These are phyloP conservation scores for Cerioporus squamosus DNA, from an alignment of 1,284 basidiomycete species.

Conservation along the genomic window DNA sequence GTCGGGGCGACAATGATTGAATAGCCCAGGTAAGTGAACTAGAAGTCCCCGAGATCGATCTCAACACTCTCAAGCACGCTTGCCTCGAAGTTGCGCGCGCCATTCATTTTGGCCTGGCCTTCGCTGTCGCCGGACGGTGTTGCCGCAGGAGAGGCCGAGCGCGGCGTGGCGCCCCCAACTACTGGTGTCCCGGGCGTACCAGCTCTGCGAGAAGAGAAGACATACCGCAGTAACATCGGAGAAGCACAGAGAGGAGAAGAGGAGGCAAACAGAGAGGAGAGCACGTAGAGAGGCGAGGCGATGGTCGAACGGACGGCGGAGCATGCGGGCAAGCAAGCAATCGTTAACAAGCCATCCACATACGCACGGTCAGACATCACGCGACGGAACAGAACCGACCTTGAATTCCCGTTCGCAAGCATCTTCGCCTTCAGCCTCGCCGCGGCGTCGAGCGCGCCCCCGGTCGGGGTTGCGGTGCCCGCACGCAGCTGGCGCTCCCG, in stretches of 20 bases:
- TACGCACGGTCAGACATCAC: slow-evolving; percentile 31
- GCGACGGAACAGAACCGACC: slow-evolving; percentile 16
- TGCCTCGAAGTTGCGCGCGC: slow-evolving; percentile 52
- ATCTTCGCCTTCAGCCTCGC: slow-evolving; percentile 64
- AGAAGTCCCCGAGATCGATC: slow-evolving; percentile 81
- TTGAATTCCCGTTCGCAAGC: slow-evolving; percentile 42
- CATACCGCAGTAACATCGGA: too few species aligned
- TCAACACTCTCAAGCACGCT: slow-evolving; percentile 69
- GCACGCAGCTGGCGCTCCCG: slow-evolving; percentile 64
- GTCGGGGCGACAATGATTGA: too few species aligned
- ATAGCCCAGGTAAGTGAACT: slow-evolving; percentile 11
- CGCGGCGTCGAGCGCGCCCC: slow-evolving; percentile 47
- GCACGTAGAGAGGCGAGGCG: neutral
- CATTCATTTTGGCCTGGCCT: slow-evolving; percentile 32
- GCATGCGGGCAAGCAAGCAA: neutral
- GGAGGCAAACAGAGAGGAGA: neutral
- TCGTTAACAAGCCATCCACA: slow-evolving; percentile 16
- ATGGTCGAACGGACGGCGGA: too few species aligned
- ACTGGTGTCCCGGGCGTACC: slow-evolving; percentile 45
- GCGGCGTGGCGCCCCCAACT: slow-evolving; percentile 33
- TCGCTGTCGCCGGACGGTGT: slow-evolving; percentile 6
- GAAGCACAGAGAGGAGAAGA: neutral
- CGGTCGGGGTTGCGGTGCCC: slow-evolving; percentile 45
- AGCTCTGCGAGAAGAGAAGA: neutral
- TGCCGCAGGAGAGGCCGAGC: slow-evolving; percentile 47